A percentile compares a stretch with the other conserved stretches of the same genome.
These are phyloP conservation scores for Pythium dissimile DNA, from an alignment of 352 stramenopile species.

Conservation along the genomic window DNA sequence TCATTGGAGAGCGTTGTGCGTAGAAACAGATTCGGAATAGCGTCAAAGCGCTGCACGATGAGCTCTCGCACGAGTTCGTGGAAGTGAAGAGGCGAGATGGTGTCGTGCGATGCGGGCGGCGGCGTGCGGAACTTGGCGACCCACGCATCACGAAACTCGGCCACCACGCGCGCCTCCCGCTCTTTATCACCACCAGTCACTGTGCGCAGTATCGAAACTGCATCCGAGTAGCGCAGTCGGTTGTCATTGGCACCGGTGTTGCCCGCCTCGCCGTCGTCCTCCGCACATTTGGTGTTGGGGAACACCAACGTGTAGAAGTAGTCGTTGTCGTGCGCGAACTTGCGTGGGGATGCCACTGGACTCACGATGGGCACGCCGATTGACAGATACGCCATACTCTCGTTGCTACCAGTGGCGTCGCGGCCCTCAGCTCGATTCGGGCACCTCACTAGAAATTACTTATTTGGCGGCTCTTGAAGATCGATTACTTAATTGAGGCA, in stretches of 20 bases:
- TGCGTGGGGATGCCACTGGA: constrained; percentile 42
- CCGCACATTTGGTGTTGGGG: constrained; percentile 34
- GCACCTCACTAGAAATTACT: too few species aligned
- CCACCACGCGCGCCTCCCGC: constrained; percentile 35
- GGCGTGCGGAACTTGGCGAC: constrained; percentile 63
- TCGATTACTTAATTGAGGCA: constrained; percentile 21
- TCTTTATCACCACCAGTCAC: constrained; percentile 46
- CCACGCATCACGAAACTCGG: constrained; percentile 57
- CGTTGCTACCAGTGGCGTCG: too few species aligned
- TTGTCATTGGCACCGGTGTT: background rate
- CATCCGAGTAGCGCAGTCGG: constrained; percentile 49
- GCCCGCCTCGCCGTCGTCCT: background rate
- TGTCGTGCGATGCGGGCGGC: constrained; percentile 38
- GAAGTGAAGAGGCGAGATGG: constrained; percentile 46
- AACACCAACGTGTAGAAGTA: constrained; percentile 82
- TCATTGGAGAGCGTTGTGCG: constrained; percentile 26
- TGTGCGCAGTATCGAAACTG: constrained; percentile 41
- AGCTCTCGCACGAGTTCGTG: constrained; percentile 69
- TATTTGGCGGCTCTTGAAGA: constrained; percentile 20
- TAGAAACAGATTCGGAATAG: constrained; percentile 41
- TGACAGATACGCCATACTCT: constrained; percentile 38
- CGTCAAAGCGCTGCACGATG: constrained; percentile 60
- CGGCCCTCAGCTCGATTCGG: too few species aligned
- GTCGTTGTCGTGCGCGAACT: constrained; percentile 23
- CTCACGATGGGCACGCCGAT: constrained; percentile 41